Conservation (phyloP, 2,329 filamentous ascomycete genomes). For the Erysiphe pulchra region DNA sequence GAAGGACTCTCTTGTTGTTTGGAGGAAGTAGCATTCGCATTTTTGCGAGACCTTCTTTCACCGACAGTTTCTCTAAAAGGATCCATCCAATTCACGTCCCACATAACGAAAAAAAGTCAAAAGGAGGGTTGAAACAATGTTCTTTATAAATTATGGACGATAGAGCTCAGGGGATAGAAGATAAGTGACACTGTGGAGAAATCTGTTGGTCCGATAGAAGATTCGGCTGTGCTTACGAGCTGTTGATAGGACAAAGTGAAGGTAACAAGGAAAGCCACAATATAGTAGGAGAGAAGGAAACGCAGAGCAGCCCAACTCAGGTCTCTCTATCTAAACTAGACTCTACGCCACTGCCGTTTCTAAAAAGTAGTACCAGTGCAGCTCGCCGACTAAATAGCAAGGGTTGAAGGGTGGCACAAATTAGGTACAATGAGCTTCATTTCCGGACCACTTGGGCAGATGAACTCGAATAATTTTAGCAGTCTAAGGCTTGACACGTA, state of each 20-base stretch:
- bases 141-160: background rate
- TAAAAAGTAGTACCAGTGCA: background rate
- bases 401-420: background rate
- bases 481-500: background rate
- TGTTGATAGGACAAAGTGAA: background rate
- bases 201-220: background rate
- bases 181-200: background rate
- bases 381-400: background rate
- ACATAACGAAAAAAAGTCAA: constrained; percentile 7
- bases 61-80: constrained; percentile 11
- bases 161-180: background rate
- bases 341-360: background rate
- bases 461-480: background rate
- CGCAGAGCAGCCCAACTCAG: background rate
- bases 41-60: constrained; percentile 9
- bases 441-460: background rate
- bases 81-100: constrained; percentile 13
- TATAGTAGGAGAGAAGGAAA: background rate
- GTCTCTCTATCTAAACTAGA: background rate
- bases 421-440: background rate
- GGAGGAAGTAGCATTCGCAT: background rate
- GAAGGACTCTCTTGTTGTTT: background rate
- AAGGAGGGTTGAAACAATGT: background rate
- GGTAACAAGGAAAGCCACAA: background rate
- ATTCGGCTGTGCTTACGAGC: background rate